phyloP scores from a whole-genome alignment of 345 rosid species.

The Eucalyptus caleyi region DNA sequence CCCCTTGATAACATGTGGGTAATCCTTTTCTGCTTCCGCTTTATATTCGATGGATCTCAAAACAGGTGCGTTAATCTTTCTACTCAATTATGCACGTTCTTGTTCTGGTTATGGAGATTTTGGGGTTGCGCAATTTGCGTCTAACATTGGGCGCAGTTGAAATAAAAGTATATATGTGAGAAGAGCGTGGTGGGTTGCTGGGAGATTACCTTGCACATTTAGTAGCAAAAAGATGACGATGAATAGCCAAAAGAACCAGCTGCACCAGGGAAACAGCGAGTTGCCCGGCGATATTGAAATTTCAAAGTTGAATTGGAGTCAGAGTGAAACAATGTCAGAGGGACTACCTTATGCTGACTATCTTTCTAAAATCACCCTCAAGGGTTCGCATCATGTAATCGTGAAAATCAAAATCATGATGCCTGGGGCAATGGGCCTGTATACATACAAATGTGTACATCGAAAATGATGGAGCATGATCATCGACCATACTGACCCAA shows the following conservation, averaged over 20 bases:
- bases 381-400: conserved; percentile 54
- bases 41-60: no score
- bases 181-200: not conserved
- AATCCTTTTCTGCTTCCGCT: no score
- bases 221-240: conserved; percentile 66
- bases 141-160: not conserved
- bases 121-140: no score
- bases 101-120: no score
- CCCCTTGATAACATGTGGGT: no score
- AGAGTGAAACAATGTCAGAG: not conserved
- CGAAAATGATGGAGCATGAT: not conserved
- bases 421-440: conserved; percentile 32
- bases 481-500: not conserved
- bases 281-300: not conserved
- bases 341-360: conserved; percentile 64
- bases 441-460: not conserved
- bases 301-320: not conserved
- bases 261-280: not conserved
- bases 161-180: not conserved
- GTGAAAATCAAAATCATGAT: conserved; percentile 41
- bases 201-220: conserved; percentile 45
- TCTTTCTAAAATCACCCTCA: conserved; percentile 50
- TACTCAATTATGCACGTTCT: no score
- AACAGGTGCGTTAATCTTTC: no score
- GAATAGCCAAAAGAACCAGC: conserved; percentile 91